Percentiles rank a stretch among this genome's conserved stretches.
phyloP scores from a whole-genome alignment of 2,329 filamentous ascomycete genomes.

The Penicillium corylophilum region DNA sequence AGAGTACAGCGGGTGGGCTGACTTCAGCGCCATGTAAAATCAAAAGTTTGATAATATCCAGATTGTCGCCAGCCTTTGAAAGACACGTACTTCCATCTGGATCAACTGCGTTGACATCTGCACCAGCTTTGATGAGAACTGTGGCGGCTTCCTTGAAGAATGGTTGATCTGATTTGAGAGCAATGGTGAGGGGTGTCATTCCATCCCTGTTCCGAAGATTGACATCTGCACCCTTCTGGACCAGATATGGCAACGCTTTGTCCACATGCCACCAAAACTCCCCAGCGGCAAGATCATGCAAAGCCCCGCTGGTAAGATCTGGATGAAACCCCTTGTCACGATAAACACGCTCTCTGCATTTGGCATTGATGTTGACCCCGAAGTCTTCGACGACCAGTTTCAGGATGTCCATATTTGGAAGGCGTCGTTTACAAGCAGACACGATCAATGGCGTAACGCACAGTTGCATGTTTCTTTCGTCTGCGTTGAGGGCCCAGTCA shows the following conservation, averaged over 20 bases:
- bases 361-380: conserved; percentile 3
- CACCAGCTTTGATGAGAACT: conserved; percentile 2
- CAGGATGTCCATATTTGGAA: conserved; percentile 14
- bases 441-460: no score
- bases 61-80: conserved; percentile 2
- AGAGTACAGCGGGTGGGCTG: not conserved
- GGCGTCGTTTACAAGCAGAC: not conserved
- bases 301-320: not conserved
- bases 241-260: conserved; percentile 13
- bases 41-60: conserved; percentile 4
- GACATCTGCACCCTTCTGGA: conserved; percentile 12
- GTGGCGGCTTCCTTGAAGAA: conserved; percentile 6
- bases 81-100: conserved; percentile 2
- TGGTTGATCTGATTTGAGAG: not conserved
- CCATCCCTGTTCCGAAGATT: conserved; percentile 6
- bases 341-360: not conserved
- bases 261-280: conserved; percentile 11
- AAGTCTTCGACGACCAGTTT: conserved; percentile 4
- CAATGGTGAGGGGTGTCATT: conserved; percentile 6
- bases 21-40: conserved; percentile 4
- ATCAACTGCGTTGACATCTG: conserved; percentile 9
- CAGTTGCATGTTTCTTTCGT: no score
- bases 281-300: conserved; percentile 8
- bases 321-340: not conserved
- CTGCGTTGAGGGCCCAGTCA: no score